Base-by-base conservation (phyloP, 2,329 filamentous ascomycete genomes). In the Cercospora sesami region DNA sequence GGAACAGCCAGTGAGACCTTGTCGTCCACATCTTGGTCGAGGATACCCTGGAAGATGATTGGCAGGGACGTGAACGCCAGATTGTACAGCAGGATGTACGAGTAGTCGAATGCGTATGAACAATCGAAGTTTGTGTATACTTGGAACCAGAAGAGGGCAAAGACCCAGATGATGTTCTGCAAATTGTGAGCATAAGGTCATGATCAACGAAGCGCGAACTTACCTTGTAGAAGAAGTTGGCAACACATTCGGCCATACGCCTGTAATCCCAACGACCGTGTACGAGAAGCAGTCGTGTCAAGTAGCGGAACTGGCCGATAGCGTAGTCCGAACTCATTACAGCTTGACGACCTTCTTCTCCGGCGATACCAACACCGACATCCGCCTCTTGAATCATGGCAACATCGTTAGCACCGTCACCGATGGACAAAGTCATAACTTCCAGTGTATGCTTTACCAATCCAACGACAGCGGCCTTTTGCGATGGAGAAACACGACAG, bases 221-320 rank as follows among this genome's bases (percentile, higher is more conserved):
- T 78, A 88, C 87, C 83, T 99, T 99, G 88, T 98, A 99, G 85
- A 99, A 99, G 86, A 99, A 99, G 80, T 99, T 99, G 79, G 93
- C 93, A 76, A 96, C 97, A 58, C 90, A 92, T 83, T 99, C 95
- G 31, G 91, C 93, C 79, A 99, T 83, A 74, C 95, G 89, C 63
- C 94, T 88, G 82, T 99, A 99, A n/a, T 93, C 97, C 92, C 94
- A 97, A 67, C 94, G 88, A 67, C 94, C 94, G 78, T 97, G 94
- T 4, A 97, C 93, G 21, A 97, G 86, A 31, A 97, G 87, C 69
- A 97, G 84, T 64, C 94, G 86, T 74, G 93, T 90, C 62, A 97
- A 84, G 82, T 92, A 97, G 48, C 93, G 87, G 83, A 97, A 97
- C 80, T 97, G 94, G 1, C 92, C 94, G 77, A 97, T 96, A 62